Evolutionary conservation across 306 rosid genomes (phyloP).

Genomic region (Quercus berberidifolia): DNA sequence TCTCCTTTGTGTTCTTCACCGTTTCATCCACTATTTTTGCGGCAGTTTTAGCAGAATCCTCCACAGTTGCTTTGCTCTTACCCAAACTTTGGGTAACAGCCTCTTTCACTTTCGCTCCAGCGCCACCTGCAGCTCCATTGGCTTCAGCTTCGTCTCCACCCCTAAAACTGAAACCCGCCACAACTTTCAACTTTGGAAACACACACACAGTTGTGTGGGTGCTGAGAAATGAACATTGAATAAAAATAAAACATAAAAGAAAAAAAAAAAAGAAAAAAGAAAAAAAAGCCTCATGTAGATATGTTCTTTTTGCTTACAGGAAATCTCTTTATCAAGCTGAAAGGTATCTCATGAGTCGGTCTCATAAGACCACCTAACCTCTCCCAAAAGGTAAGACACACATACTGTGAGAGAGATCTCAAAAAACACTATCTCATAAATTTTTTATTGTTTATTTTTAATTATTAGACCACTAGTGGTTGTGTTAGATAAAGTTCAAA

Average conservation of each 20-base stretch:
- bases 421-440: no score
- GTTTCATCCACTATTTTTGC: conserved; percentile 24
- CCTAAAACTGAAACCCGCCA: conserved; percentile 22
- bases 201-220: not conserved
- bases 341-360: no score
- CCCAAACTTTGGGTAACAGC: conserved; percentile 25
- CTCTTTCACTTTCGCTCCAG: conserved; percentile 28
- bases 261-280: no score
- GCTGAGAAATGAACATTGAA: not conserved
- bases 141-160: not conserved
- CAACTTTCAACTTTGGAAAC: not conserved
- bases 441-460: no score
- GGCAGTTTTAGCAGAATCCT: conserved; percentile 33
- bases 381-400: no score
- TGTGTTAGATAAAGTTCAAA: no score
- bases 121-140: not conserved
- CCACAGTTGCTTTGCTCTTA: conserved; percentile 21
- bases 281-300: no score
- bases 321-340: no score
- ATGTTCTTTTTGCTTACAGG: no score
- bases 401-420: no score
- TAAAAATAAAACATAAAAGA: no score
- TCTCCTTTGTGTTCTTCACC: conserved; percentile 17
- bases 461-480: no score
- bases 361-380: fast-evolving